These are phyloP conservation scores for Aegilops longissima DNA, from an alignment of 176 grass and related monocot species.

Conservation along the genomic window DNA sequence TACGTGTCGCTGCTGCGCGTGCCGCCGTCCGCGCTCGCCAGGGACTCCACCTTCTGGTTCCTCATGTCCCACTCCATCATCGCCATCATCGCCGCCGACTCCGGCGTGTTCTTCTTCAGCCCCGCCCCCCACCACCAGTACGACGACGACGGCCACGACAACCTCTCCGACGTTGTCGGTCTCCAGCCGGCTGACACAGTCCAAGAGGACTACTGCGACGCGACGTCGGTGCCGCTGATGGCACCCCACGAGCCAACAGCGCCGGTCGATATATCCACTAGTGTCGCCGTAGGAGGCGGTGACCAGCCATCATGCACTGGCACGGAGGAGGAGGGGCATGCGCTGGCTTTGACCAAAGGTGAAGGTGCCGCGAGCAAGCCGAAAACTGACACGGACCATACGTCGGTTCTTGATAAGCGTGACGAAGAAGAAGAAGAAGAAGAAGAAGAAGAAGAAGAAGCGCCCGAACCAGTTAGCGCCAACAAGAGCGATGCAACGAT, in stretches of 20 bases:
- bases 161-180: background rate
- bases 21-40: constrained; percentile 65
- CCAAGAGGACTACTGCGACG: background rate
- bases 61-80: constrained; percentile 90
- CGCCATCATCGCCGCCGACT: constrained; percentile 61
- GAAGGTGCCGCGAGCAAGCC: background rate
- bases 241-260: background rate
- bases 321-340: background rate
- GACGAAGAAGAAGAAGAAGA: background rate
- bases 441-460: background rate
- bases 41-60: constrained; percentile 94
- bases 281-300: background rate
- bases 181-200: background rate
- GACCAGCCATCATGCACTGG: too few relatives aligned
- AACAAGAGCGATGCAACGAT: background rate
- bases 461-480: background rate
- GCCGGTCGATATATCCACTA: background rate
- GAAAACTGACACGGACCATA: background rate
- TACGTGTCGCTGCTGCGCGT: constrained; percentile 73
- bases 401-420: background rate
- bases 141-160: background rate
- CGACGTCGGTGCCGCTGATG: background rate
- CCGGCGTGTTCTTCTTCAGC: constrained; percentile 41
- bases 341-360: background rate
- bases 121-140: background rate